These are phyloP conservation scores for Mortierella sp. DNA, from an alignment of 371 early-diverging fungal genomes.

Conservation along the genomic window DNA sequence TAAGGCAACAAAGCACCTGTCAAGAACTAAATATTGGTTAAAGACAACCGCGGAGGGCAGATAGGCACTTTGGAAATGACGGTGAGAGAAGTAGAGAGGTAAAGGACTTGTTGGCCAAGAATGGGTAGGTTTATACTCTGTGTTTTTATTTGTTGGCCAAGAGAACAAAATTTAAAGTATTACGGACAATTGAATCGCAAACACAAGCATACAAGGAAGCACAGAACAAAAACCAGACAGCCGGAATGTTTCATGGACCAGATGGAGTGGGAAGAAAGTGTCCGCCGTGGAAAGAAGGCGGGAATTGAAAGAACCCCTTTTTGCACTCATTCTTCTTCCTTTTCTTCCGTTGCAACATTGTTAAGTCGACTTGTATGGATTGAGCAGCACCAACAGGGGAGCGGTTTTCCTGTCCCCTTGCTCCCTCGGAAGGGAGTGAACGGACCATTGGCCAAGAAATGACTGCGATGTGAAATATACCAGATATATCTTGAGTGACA, in stretches of 20 bases:
- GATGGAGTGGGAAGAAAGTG: background rate
- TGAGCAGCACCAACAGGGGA: background rate
- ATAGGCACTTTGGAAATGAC: background rate
- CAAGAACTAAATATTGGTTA: background rate
- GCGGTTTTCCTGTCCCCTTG: background rate
- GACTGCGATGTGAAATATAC: background rate
- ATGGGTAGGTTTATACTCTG: background rate
- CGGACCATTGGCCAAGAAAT: constrained; percentile 5
- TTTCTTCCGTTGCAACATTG: background rate
- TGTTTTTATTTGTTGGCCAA: background rate
- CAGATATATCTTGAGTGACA: background rate
- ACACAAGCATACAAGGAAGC: background rate
- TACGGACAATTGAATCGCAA: background rate
- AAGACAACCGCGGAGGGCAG: background rate
- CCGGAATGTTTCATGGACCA: constrained; percentile 6
- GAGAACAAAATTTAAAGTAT: background rate
- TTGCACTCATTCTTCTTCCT: background rate
- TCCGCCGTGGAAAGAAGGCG: background rate
- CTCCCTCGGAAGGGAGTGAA: background rate
- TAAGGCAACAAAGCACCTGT: background rate
- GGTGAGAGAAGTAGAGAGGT: background rate
- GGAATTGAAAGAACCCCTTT: background rate
- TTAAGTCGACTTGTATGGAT: background rate
- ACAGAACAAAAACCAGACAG: background rate
- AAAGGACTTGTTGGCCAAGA: background rate